phyloP scores from a whole-genome alignment of 768 basidiomycete species.

The Dacryopinax primogenitus region DNA sequence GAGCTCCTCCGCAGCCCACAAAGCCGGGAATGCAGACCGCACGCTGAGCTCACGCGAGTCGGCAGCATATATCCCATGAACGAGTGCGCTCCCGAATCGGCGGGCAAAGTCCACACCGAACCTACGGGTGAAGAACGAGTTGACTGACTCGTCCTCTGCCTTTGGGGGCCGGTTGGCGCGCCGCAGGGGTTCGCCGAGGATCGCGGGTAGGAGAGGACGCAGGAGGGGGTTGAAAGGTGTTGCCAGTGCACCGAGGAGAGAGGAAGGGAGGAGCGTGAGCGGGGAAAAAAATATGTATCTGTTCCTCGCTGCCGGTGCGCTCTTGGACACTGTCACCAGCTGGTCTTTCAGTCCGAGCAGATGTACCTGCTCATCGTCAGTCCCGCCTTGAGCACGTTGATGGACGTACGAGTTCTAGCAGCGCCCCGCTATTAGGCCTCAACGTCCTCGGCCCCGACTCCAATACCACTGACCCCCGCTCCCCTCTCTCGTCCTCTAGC shows the following conservation, averaged over 20 bases:
- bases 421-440: constrained; percentile 55
- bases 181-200: constrained; percentile 47
- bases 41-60: constrained; percentile 65
- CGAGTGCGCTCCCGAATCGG: constrained; percentile 61
- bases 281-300: constrained; percentile 17
- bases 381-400: not conserved
- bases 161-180: constrained; percentile 19
- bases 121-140: constrained; percentile 59
- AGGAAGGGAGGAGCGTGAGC: constrained; percentile 39
- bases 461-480: constrained; percentile 40
- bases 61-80: constrained; percentile 88
- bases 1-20: constrained; percentile 57
- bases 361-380: constrained; percentile 45
- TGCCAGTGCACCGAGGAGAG: constrained; percentile 29
- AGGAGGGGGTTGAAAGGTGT: constrained; percentile 30
- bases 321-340: constrained; percentile 52
- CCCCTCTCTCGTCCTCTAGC: constrained; percentile 25
- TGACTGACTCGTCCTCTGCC: constrained; percentile 61
- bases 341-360: constrained; percentile 49
- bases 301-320: constrained; percentile 60
- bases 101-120: constrained; percentile 64
- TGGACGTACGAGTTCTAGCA: constrained; percentile 63
- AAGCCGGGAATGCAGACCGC: constrained; percentile 57
- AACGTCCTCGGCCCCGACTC: constrained; percentile 84
- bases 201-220: constrained; percentile 38